Conservation (phyloP, 2,329 filamentous ascomycete species). For the Trichoderma harzianum region DNA sequence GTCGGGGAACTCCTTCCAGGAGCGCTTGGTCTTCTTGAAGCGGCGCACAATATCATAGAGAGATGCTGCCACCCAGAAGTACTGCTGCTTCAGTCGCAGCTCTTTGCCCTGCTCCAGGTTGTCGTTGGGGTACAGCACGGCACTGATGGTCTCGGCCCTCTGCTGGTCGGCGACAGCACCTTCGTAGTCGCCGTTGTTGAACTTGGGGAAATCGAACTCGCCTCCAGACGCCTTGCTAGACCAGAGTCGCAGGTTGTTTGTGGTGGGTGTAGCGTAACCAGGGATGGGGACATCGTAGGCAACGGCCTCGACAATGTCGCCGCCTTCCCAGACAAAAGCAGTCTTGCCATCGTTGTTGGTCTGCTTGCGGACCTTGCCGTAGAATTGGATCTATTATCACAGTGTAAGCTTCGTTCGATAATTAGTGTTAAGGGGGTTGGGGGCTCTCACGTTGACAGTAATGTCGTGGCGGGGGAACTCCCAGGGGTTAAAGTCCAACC, state of each 20-base stretch:
- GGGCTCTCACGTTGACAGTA: slow-evolving; percentile 68
- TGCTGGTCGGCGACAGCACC: slow-evolving; percentile 97
- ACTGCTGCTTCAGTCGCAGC: slow-evolving; percentile 96
- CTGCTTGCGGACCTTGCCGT: slow-evolving; percentile 75
- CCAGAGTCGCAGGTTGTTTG: slow-evolving; percentile 96
- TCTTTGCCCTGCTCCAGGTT: slow-evolving; percentile 96
- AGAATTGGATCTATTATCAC: slow-evolving; percentile 74
- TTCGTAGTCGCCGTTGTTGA: slow-evolving; percentile 97
- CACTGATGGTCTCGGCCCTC: slow-evolving; percentile 97
- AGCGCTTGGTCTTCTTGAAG: slow-evolving; percentile 94
- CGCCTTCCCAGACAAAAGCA: slow-evolving; percentile 79
- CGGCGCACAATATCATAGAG: slow-evolving; percentile 93
- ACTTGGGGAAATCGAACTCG: slow-evolving; percentile 99
- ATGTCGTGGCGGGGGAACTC: slow-evolving; percentile 96
- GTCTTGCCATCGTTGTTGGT: slow-evolving; percentile 73
- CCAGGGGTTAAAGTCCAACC: slow-evolving; percentile 99
- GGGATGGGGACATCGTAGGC: slow-evolving; percentile 93
- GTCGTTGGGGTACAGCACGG: slow-evolving; percentile 95
- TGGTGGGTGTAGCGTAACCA: slow-evolving; percentile 83
- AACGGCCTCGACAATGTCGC: slow-evolving; percentile 86
- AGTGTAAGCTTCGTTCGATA: not conserved
- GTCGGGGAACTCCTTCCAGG: slow-evolving; percentile 89
- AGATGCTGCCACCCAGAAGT: slow-evolving; percentile 99
- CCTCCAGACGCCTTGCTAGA: slow-evolving; percentile 95
- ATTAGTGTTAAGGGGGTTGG: not conserved